These are phyloP conservation scores for Staphylotrichum longicolle DNA, from an alignment of 495 filamentous ascomycete species.

Conservation along the genomic window DNA sequence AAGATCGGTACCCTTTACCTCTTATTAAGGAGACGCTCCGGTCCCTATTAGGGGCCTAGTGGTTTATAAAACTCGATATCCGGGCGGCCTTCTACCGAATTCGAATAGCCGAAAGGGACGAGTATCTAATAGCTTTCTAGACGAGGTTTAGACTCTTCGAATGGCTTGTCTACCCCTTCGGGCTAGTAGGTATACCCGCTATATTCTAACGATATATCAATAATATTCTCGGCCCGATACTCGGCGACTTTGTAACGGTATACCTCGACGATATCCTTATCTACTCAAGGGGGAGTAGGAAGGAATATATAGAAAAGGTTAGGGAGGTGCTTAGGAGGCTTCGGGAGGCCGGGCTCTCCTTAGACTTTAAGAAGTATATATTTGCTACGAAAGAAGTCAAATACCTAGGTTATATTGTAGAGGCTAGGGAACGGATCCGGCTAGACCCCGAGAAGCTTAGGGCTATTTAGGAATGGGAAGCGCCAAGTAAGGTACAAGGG, in stretches of 20 bases:
- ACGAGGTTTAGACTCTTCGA: not conserved
- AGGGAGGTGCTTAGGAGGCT: too few species aligned
- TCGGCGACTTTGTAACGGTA: not conserved
- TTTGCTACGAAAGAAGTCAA: too few species aligned
- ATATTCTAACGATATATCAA: not conserved
- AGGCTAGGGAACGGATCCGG: not conserved
- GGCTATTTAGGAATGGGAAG: not conserved
- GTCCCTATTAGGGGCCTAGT: not conserved
- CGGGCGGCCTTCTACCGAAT: not conserved
- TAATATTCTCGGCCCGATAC: not conserved
- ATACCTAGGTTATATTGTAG: not conserved
- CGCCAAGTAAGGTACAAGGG: not conserved
- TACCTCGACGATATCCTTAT: conserved; percentile 2
- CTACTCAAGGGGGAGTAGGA: not conserved
- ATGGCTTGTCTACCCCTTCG: not conserved
- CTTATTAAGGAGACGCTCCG: not conserved
- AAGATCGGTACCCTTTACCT: not conserved
- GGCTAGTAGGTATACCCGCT: not conserved
- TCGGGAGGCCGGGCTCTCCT: too few species aligned
- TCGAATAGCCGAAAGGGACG: not conserved
- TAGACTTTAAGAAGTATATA: too few species aligned
- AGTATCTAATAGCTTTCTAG: not conserved
- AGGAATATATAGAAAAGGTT: too few species aligned
- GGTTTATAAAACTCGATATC: not conserved
- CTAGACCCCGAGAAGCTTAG: not conserved